phyloP scores from a whole-genome alignment of 163 green algal species.

The Dunaliella salina region DNA sequence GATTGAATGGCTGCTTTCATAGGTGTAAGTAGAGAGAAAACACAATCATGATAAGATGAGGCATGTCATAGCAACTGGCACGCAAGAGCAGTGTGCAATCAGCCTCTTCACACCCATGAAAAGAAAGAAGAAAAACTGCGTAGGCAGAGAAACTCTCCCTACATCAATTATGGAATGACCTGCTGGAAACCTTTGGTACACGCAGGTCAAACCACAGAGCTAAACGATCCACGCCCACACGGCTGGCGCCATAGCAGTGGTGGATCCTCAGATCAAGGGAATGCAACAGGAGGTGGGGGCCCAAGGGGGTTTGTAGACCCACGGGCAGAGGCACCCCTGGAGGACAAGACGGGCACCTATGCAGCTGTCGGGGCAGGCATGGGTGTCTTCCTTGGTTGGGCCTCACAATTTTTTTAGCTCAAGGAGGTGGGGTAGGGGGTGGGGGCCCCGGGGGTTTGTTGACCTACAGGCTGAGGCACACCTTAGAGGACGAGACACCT shows the following conservation, averaged over 20 bases:
- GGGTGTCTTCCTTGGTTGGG: conserved; percentile 30
- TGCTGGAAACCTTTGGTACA: too few species aligned
- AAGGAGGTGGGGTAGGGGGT: background rate
- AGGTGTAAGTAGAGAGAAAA: too few species aligned
- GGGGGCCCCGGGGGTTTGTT: background rate
- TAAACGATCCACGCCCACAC: conserved; percentile 22
- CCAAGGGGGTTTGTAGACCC: conserved; percentile 1
- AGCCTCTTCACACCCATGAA: background rate
- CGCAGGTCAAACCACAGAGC: conserved; percentile 22
- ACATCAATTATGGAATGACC: too few species aligned
- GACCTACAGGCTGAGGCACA: conserved; percentile 18
- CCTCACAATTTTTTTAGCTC: conserved; percentile 28
- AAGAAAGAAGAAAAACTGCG: background rate
- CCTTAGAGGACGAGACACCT: conserved; percentile 21
- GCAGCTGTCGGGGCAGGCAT: conserved; percentile 16
- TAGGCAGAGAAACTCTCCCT: too few species aligned
- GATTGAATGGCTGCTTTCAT: too few species aligned
- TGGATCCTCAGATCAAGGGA: background rate
- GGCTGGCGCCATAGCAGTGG: background rate
- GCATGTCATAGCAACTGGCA: too few species aligned
- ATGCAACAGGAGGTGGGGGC: background rate
- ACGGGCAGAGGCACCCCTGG: conserved; percentile 18
- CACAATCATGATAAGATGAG: too few species aligned
- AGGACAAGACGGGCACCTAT: conserved; percentile 26
- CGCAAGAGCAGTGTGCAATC: too few species aligned